Conservation (phyloP, 768 basidiomycete species). For the Cyathus striatus region DNA sequence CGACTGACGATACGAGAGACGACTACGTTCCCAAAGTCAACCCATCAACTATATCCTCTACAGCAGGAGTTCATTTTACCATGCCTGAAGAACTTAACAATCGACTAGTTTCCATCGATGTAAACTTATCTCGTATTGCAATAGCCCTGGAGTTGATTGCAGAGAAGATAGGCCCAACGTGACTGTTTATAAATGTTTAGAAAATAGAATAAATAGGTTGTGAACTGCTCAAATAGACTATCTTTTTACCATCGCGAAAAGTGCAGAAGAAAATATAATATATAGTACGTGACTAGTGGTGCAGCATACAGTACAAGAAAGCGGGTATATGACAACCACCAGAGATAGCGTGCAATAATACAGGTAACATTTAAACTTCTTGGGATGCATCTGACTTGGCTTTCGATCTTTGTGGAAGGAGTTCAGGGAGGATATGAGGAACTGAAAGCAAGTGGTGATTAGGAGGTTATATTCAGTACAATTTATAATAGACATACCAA, state of each 20-base stretch:
- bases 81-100: slow-evolving; percentile 20
- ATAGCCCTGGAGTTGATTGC: slow-evolving; percentile 27
- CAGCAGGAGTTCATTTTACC: slow-evolving; percentile 1
- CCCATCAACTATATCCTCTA: slow-evolving; percentile 1
- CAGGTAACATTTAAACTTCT: neutral
- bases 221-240: too few species aligned
- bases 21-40: slow-evolving; percentile 25
- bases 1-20: slow-evolving; percentile 26
- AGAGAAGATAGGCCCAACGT: slow-evolving; percentile 6
- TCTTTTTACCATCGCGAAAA: too few species aligned
- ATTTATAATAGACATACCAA: slow-evolving; percentile 44
- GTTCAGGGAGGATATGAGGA: slow-evolving; percentile 14
- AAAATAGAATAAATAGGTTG: too few species aligned
- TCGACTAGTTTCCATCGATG: slow-evolving; percentile 27
- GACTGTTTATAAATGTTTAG: too few species aligned
- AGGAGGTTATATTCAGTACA: slow-evolving; percentile 27
- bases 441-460: slow-evolving; percentile 7
- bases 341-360: neutral
- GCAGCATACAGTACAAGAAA: neutral
- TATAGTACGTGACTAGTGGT: too few species aligned
- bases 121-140: slow-evolving; percentile 28
- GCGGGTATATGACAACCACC: neutral
- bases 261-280: too few species aligned
- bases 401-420: slow-evolving; percentile 5
- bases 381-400: neutral